Evolutionary conservation across 2,329 filamentous ascomycete genomes (phyloP), one percentile per base, ranked within the genome.

Genomic region (Trichoderma citrinoviride): DNA sequence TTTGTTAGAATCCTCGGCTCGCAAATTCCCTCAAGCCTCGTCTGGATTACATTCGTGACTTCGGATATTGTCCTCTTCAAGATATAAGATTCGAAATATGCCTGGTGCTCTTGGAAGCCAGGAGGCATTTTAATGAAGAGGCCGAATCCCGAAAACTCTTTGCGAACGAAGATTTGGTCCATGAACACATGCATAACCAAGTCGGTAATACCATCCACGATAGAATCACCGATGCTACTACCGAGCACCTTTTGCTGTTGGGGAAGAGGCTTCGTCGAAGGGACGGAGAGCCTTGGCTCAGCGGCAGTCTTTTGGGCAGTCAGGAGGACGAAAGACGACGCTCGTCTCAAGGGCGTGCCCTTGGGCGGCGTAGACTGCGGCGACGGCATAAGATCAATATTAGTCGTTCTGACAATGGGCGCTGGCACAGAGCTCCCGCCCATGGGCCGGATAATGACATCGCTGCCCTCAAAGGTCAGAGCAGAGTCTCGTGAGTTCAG

Each of bases 71-170:
- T 87, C 68, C 89, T 90, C 29, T 88, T 86, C 21, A 98, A 80
- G 3, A 98, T 80, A 73, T 93, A 97, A 0, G 95, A 96, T 73
- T 96, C 92, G 69, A 99, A 97, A 74, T 93, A 96, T 0, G 93
- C 92, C 72, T 97, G 93, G 70, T 98, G 93, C 73, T 98, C 95
- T 70, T 94, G 87, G 72, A 96, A 97, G 0, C 94, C 93, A 0
- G 95, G 92, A 1, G 96, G 95, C 0, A 94, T 90, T 74, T 95
- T 97, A 61, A 91, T 80, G 72, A 92, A 96, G 10, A 99, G 79
- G 0, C 90, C 88, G 61, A 99, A 90, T 0, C 95, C 94, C 3
- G 89, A 83, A 73, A 98, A 99, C 61, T 99, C 95, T 74, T 97
- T 97, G 27, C 92, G 88, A 33, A 84, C 85, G 47, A 97, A 85